Conservation (phyloP, 148 eudicot species). For the Camellia sinensis region DNA sequence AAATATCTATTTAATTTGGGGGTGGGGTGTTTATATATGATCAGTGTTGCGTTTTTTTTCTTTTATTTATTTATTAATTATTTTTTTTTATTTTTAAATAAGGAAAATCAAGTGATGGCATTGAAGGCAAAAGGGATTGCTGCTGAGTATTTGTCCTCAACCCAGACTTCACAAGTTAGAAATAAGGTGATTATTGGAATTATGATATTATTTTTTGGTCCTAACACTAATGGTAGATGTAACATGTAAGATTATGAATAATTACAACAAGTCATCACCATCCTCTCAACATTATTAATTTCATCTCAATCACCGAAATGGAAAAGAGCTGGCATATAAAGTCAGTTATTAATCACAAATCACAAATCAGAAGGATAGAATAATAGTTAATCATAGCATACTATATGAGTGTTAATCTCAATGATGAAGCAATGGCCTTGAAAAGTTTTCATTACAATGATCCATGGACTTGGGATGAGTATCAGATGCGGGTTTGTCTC, state of each 20-base stretch:
- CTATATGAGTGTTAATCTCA: background rate
- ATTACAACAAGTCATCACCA: background rate
- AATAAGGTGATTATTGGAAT: slow-evolving; percentile 50
- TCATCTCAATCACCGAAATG: background rate
- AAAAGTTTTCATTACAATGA: background rate
- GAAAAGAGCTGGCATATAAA: background rate
- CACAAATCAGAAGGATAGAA: background rate
- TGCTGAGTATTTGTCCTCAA: slow-evolving; percentile 89
- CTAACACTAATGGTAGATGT: background rate
- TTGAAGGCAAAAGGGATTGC: slow-evolving; percentile 78
- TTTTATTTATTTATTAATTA: too few relatives aligned
- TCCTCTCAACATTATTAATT: background rate
- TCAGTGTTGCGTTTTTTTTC: background rate
- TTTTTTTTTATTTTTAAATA: background rate
- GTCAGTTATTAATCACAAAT: background rate
- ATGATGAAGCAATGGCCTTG: background rate
- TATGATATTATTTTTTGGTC: background rate
- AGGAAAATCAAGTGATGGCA: slow-evolving; percentile 94
- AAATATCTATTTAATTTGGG: background rate
- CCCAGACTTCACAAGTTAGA: slow-evolving; percentile 66
- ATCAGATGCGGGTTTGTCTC: too few relatives aligned
- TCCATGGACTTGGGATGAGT: too few relatives aligned
- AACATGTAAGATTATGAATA: background rate
- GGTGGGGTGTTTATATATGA: background rate
- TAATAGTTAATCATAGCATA: background rate